These are phyloP conservation scores for Leptomonas pyrrhocoris DNA, from an alignment of 208 protist genomes.

Conservation along the genomic window DNA sequence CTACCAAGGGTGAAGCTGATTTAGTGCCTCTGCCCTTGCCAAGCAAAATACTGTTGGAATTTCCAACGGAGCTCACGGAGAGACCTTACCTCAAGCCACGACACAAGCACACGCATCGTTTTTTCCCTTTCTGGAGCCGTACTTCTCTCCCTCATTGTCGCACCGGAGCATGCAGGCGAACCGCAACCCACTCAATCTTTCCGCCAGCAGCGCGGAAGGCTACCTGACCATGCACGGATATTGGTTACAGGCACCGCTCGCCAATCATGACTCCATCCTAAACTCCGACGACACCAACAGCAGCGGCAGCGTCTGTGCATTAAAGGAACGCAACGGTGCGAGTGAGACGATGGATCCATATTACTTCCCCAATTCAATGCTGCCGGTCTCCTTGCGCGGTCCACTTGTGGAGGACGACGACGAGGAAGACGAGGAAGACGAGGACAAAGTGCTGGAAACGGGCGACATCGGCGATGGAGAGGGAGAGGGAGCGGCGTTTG, in stretches of 20 bases:
- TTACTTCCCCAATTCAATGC: slow-evolving; percentile 7
- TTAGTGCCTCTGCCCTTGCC: too few species aligned
- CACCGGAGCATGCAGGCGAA: background rate
- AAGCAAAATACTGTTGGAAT: too few species aligned
- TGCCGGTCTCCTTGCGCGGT: background rate
- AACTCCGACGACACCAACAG: slow-evolving; percentile 8
- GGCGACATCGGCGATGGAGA: background rate
- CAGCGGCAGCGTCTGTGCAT: slow-evolving; percentile 1
- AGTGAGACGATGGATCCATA: background rate
- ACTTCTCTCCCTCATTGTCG: background rate
- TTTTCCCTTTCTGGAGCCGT: background rate
- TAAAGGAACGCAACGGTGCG: background rate
- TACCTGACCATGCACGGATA: slow-evolving; percentile 26
- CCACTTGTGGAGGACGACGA: slow-evolving; percentile 35
- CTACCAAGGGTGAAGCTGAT: too few species aligned
- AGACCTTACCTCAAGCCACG: background rate
- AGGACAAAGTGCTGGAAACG: background rate
- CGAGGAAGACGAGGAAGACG: slow-evolving; percentile 3
- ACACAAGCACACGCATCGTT: background rate
- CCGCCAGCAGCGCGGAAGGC: slow-evolving; percentile 9
- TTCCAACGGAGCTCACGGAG: too few species aligned
- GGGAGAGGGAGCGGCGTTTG: slow-evolving; percentile 4
- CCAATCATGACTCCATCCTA: slow-evolving; percentile 11
- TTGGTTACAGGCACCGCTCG: slow-evolving; percentile 12
- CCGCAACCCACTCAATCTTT: slow-evolving; percentile 6